A percentile compares a stretch with the other conserved stretches of the same genome.
These are phyloP conservation scores for Arxiozyma slooffiae DNA, from an alignment of 1,139 yeast species.

Conservation along the genomic window DNA sequence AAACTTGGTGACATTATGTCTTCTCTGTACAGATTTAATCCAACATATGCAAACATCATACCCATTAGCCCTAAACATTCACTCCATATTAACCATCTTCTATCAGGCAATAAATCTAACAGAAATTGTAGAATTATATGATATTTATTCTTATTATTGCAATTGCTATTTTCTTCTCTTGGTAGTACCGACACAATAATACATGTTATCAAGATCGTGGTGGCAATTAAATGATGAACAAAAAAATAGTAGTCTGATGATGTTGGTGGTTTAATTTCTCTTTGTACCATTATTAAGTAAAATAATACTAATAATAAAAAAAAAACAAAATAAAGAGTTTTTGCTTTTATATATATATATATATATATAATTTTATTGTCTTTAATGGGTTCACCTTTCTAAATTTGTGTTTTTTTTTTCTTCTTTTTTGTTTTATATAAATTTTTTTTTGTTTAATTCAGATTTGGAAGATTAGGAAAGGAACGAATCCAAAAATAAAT, in stretches of 20 bases:
- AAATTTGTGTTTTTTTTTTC: too few relatives aligned
- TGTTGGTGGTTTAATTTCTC: constrained; percentile 13
- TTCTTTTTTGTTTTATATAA: too few relatives aligned
- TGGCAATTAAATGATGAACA: constrained; percentile 19
- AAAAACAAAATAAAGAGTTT: too few relatives aligned
- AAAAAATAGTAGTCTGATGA: constrained; percentile 23
- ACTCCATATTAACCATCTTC: constrained; percentile 21
- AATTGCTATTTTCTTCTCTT: background rate
- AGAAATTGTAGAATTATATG: constrained; percentile 6
- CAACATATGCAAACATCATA: constrained; percentile 64
- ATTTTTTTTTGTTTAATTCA: too few relatives aligned
- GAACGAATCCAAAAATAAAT: too few relatives aligned
- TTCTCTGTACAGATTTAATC: constrained; percentile 58
- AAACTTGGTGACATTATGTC: constrained; percentile 59
- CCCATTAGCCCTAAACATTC: constrained; percentile 38
- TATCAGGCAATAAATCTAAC: constrained; percentile 20
- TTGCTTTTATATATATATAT: too few relatives aligned
- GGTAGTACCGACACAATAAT: constrained; percentile 21
- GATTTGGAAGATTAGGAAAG: too few relatives aligned
- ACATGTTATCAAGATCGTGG: constrained; percentile 14
- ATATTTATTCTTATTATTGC: background rate
- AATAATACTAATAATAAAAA: too few relatives aligned
- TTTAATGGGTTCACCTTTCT: too few relatives aligned
- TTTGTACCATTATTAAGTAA: background rate
- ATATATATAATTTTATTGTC: too few relatives aligned